phyloP scores from a whole-genome alignment of 2,329 filamentous ascomycete species.

The Mollisiaceae sp. region DNA sequence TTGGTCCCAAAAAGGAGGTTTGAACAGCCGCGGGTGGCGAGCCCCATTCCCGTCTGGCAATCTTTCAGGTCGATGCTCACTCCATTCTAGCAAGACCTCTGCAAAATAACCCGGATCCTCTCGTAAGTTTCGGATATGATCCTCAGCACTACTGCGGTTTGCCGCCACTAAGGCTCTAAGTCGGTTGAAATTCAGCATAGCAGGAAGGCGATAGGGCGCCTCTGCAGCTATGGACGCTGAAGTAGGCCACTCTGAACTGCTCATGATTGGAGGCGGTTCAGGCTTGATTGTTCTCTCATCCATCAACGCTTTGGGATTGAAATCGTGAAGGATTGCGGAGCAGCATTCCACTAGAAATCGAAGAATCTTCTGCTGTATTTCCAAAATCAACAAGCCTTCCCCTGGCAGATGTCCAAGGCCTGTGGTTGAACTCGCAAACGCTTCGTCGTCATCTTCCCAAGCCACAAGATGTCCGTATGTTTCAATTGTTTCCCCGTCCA shows the following conservation, averaged over 20 bases:
- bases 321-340: slow-evolving; percentile 56
- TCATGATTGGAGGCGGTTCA: slow-evolving; percentile 45
- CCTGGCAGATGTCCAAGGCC: slow-evolving; percentile 49
- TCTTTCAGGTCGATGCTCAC: slow-evolving; percentile 53
- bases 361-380: slow-evolving; percentile 55
- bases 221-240: slow-evolving; percentile 52
- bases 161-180: slow-evolving; percentile 52
- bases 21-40: slow-evolving; percentile 27
- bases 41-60: slow-evolving; percentile 48
- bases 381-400: slow-evolving; percentile 55
- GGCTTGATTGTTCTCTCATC: slow-evolving; percentile 43
- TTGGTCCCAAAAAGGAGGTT: slow-evolving; percentile 47
- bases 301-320: slow-evolving; percentile 42
- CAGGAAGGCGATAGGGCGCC: slow-evolving; percentile 57
- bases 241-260: slow-evolving; percentile 45
- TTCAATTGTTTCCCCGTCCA: slow-evolving; percentile 41
- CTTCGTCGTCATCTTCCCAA: slow-evolving; percentile 46
- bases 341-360: slow-evolving; percentile 56
- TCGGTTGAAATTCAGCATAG: slow-evolving; percentile 50
- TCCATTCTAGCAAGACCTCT: slow-evolving; percentile 48
- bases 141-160: slow-evolving; percentile 50
- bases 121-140: slow-evolving; percentile 59
- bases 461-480: slow-evolving; percentile 47
- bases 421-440: slow-evolving; percentile 45
- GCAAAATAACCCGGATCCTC: slow-evolving; percentile 65